Evolutionary conservation across 139 green algal species (phyloP).

Genomic region (Chlorella sp.): DNA sequence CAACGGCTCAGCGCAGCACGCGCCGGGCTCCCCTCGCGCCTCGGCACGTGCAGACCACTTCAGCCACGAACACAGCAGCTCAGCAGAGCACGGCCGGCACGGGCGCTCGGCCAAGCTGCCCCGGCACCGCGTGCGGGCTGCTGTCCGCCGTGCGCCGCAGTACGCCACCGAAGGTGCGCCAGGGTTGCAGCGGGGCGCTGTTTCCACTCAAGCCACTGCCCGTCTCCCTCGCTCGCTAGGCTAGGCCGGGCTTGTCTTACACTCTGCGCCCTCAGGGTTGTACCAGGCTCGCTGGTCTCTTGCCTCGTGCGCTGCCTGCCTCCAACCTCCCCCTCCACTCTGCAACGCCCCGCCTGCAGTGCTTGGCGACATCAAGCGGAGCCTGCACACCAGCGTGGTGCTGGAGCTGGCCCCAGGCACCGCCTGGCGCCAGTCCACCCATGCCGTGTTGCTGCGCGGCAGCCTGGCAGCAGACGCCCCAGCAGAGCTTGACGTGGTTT

Average conservation of each 20-base stretch:
- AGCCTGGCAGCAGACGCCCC: not conserved
- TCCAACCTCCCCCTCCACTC: not conserved
- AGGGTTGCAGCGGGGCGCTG: not conserved
- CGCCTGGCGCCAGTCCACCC: constrained; percentile 10
- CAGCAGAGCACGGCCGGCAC: constrained; percentile 10
- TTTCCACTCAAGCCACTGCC: too few species aligned
- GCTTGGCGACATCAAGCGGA: constrained; percentile 31
- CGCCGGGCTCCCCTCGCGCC: too few species aligned
- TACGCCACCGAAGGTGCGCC: constrained; percentile 1
- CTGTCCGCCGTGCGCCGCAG: constrained; percentile 5
- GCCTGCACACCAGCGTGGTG: constrained; percentile 42
- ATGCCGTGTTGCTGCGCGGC: constrained; percentile 41
- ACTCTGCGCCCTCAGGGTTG: too few species aligned
- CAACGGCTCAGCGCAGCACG: not conserved
- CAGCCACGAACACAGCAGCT: not conserved
- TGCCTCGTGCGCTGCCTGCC: not conserved
- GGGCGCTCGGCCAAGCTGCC: not conserved
- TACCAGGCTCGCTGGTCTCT: not conserved
- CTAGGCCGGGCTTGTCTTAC: too few species aligned
- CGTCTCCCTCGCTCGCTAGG: too few species aligned
- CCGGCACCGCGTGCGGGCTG: not conserved
- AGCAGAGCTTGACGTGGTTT: too few species aligned
- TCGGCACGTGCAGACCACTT: not conserved
- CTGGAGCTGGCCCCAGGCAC: constrained; percentile 40
- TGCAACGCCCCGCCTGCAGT: not conserved